Percentiles rank a stretch among this genome's conserved stretches.
Conservation (phyloP, 805 yeast genomes). For the Pichia californica region DNA sequence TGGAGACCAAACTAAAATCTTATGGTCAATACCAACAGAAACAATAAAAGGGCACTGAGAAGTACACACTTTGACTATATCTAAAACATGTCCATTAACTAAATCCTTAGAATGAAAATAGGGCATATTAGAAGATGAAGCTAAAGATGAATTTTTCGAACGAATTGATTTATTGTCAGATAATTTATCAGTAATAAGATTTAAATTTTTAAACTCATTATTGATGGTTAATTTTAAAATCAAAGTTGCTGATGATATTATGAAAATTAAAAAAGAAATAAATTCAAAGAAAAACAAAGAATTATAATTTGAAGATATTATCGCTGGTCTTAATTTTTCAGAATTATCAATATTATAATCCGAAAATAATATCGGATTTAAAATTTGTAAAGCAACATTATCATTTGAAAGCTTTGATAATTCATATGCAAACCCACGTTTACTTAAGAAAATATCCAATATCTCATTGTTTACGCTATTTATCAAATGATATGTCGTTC, state of each 20-base stretch:
- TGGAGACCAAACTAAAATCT: constrained; percentile 70
- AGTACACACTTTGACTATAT: constrained; percentile 54
- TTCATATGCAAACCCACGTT: constrained; percentile 27
- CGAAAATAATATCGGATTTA: background rate
- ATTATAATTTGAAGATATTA: constrained; percentile 32
- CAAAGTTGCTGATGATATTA: constrained; percentile 42
- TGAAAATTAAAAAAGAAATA: constrained; percentile 42
- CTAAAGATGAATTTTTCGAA: too few relatives aligned
- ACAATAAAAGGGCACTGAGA: constrained; percentile 61
- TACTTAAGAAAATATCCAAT: constrained; percentile 23
- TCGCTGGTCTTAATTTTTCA: constrained; percentile 14
- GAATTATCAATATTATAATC: background rate
- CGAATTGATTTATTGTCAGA: too few relatives aligned
- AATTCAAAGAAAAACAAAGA: constrained; percentile 51
- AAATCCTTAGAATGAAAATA: constrained; percentile 33
- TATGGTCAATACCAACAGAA: constrained; percentile 68
- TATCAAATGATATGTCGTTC: background rate
- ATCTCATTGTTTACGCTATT: background rate
- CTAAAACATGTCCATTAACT: constrained; percentile 50
- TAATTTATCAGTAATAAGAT: too few relatives aligned
- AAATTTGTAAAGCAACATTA: background rate
- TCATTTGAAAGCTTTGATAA: constrained; percentile 10
- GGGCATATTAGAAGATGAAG: background rate
- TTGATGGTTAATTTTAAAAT: constrained; percentile 36
- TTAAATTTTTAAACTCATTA: too few relatives aligned